Percentiles rank a stretch among this genome's conserved stretches.
Conservation (phyloP, 371 early-diverging fungal genomes). For the Nematocida major region DNA sequence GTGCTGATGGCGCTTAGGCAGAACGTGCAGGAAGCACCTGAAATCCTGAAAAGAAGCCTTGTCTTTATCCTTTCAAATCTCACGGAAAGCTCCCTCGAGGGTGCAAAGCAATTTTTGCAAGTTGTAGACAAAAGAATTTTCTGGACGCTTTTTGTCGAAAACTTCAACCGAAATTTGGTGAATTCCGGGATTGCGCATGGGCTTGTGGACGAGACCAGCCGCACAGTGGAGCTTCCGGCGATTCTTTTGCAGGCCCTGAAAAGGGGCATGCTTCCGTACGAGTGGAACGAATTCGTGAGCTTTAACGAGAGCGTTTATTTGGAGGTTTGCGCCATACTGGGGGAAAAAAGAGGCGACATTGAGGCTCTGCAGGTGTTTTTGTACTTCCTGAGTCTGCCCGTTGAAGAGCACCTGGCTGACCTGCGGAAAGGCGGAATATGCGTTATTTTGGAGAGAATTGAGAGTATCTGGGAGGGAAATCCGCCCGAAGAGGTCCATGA, state of each 20-base stretch:
- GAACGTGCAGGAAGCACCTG: constrained; percentile 10
- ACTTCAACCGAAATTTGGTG: background rate
- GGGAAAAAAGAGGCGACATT: background rate
- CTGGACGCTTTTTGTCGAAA: background rate
- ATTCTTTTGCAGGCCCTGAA: background rate
- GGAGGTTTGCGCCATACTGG: too few relatives aligned
- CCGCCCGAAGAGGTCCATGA: too few relatives aligned
- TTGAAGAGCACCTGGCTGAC: too few relatives aligned
- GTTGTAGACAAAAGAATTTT: constrained; percentile 16
- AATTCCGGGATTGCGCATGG: constrained; percentile 5
- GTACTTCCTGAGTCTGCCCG: too few relatives aligned
- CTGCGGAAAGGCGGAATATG: too few relatives aligned
- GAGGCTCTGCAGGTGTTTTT: too few relatives aligned
- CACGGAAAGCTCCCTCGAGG: background rate
- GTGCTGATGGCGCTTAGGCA: constrained; percentile 31
- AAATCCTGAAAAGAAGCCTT: background rate
- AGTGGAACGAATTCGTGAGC: background rate
- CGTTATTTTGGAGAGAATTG: too few relatives aligned
- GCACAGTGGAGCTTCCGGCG: constrained; percentile 2
- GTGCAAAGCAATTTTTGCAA: constrained; percentile 2
- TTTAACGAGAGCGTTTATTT: too few relatives aligned
- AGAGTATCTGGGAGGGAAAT: too few relatives aligned
- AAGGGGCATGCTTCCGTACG: background rate
- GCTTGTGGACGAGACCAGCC: constrained; percentile 11
- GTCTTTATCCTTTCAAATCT: constrained; percentile 1